phyloP scores from a whole-genome alignment of 176 grass and related monocot genomes.

The Bolboschoenus planiculmis region DNA sequence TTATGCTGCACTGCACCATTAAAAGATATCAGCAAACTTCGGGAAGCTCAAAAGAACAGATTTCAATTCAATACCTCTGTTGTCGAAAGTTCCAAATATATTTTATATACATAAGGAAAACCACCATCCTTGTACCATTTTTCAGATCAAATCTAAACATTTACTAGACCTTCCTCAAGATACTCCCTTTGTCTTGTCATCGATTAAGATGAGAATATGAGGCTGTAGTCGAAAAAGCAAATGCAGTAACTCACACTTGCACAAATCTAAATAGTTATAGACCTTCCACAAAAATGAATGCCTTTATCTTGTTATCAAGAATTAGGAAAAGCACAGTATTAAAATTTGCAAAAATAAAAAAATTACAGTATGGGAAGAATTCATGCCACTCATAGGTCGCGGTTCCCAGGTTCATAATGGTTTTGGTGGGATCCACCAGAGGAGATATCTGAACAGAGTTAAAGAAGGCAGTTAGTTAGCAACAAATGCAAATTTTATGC shows the following conservation, averaged over 20 bases:
- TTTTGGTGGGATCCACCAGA: constrained; percentile 71
- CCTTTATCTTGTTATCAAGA: not conserved
- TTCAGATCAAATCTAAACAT: not conserved
- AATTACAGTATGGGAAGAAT: constrained; percentile 89
- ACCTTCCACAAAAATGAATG: not conserved
- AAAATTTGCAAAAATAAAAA: not conserved
- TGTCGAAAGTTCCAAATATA: not conserved
- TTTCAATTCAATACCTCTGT: not conserved
- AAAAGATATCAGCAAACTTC: constrained; percentile 15
- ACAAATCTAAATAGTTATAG: not conserved
- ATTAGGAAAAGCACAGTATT: not conserved
- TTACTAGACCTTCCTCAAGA: not conserved
- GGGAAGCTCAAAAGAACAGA: not conserved
- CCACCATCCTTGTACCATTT: not conserved
- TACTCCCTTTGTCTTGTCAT: not conserved
- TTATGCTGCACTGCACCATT: constrained; percentile 80
- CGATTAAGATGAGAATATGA: not conserved
- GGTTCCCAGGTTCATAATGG: constrained; percentile 68
- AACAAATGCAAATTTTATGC: not conserved
- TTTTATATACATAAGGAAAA: not conserved
- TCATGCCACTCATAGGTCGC: constrained; percentile 75
- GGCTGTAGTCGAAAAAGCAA: not conserved
- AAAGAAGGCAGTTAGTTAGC: not conserved
- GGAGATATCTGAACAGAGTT: constrained; percentile 56
- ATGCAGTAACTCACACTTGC: not conserved